Evolutionary conservation across 2,329 filamentous ascomycete genomes (phyloP).

Genomic region (Celoporthe dispersa): DNA sequence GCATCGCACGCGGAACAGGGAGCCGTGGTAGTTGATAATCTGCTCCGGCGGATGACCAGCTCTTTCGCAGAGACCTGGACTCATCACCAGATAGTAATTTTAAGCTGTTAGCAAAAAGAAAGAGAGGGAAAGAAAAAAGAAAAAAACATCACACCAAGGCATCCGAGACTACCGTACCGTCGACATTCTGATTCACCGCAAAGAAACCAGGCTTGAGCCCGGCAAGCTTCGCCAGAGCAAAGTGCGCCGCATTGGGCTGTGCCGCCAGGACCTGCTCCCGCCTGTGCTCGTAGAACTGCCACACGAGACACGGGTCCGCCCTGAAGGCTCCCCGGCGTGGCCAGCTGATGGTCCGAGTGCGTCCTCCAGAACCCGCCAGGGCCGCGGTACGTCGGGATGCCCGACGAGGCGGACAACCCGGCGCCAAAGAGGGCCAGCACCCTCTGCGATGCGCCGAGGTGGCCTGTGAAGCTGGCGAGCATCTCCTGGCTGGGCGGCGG

Average conservation of each 20-base stretch:
- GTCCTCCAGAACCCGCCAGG: conserved; percentile 4
- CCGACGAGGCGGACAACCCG: conserved; percentile 11
- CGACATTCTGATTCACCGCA: conserved; percentile 1
- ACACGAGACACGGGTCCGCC: conserved; percentile 6
- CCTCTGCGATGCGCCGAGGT: not conserved
- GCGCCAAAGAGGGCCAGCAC: conserved; percentile 7
- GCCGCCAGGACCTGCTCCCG: not conserved
- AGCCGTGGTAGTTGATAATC: conserved; percentile 79
- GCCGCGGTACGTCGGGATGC: conserved; percentile 11
- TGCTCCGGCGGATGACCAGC: conserved; percentile 71
- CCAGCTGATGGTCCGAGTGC: conserved; percentile 13
- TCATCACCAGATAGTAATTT: not conserved
- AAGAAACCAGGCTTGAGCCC: not conserved
- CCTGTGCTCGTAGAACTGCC: conserved; percentile 15
- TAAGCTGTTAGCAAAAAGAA: not conserved
- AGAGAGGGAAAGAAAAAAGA: not conserved
- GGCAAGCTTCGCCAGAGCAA: conserved; percentile 4
- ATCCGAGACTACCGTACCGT: not conserved
- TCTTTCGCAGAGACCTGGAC: conserved; percentile 37
- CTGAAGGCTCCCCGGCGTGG: conserved; percentile 8
- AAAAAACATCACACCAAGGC: not conserved
- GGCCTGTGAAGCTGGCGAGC: not conserved
- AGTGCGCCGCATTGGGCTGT: conserved; percentile 9
- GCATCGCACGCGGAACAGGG: conserved; percentile 84
- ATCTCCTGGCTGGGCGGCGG: conserved; percentile 6